Conservation (phyloP, 2,329 filamentous ascomycete species). For the Fusarium veterinarium region DNA sequence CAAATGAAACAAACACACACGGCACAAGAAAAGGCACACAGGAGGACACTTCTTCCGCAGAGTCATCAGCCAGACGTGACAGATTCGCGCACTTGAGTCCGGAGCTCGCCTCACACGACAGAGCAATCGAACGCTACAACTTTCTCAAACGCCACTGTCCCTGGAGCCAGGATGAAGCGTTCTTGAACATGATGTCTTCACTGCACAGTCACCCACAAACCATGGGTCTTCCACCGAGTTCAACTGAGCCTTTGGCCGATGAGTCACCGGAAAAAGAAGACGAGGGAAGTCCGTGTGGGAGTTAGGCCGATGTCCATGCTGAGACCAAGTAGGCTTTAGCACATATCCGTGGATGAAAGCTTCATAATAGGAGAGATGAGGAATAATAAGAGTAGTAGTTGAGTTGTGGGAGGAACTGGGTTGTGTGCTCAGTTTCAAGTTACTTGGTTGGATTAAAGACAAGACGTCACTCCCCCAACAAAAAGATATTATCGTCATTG, state of each 20-base stretch:
- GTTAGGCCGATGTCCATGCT: background rate
- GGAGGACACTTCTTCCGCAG: rapidly evolving
- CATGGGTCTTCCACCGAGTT: background rate
- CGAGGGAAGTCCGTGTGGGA: background rate
- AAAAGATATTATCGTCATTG: background rate
- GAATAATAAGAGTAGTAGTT: too few species aligned
- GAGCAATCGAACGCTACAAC: background rate
- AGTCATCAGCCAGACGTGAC: background rate
- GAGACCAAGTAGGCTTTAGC: background rate
- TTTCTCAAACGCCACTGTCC: background rate
- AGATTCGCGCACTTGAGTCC: background rate
- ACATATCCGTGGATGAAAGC: background rate
- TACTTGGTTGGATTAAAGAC: background rate
- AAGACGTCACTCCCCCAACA: background rate
- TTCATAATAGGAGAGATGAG: background rate
- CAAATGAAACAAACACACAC: background rate
- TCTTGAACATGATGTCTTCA: background rate
- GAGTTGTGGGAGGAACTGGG: too few species aligned
- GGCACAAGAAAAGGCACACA: rapidly evolving
- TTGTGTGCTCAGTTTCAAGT: background rate
- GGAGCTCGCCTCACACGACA: background rate
- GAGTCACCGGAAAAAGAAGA: background rate
- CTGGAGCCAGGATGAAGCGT: background rate
- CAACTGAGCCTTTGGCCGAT: background rate
- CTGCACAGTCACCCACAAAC: background rate